Evolutionary conservation across 257 asterid species (phyloP).

Genomic region (Solanum dulcamara): DNA sequence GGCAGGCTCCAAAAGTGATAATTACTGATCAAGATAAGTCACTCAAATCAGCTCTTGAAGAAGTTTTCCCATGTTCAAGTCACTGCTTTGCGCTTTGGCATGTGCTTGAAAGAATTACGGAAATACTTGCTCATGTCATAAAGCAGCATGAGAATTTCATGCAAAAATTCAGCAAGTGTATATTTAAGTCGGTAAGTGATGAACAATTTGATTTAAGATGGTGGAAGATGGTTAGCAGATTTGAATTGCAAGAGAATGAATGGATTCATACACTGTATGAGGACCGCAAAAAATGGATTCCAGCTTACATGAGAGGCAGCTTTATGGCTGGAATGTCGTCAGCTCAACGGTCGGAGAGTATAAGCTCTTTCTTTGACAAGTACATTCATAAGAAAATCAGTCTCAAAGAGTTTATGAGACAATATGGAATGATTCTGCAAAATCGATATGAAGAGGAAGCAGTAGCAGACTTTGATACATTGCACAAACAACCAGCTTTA

Average conservation of each 20-base stretch:
- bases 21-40: constrained; percentile 68
- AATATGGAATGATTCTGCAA: constrained; percentile 68
- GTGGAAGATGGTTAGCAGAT: constrained; percentile 96
- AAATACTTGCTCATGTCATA: constrained; percentile 54
- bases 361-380: constrained; percentile 70
- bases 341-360: constrained; percentile 68
- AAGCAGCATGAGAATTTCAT: constrained; percentile 54
- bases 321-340: constrained; percentile 86
- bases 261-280: constrained; percentile 79
- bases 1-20: constrained; percentile 66
- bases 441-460: constrained; percentile 89
- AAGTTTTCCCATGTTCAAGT: constrained; percentile 55
- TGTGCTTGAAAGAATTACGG: constrained; percentile 62
- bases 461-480: constrained; percentile 87
- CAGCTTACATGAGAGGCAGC: constrained; percentile 55
- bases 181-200: constrained; percentile 68
- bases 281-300: constrained; percentile 83
- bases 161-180: constrained; percentile 72
- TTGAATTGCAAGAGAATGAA: constrained; percentile 82
- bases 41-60: constrained; percentile 60
- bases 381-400: constrained; percentile 74
- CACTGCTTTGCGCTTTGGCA: constrained; percentile 93
- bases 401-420: constrained; percentile 81
- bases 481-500: constrained; percentile 95
- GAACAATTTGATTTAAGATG: constrained; percentile 91